These are phyloP conservation scores for Colletotrichum melonis DNA, from an alignment of 2,329 filamentous ascomycete genomes.

Conservation along the genomic window DNA sequence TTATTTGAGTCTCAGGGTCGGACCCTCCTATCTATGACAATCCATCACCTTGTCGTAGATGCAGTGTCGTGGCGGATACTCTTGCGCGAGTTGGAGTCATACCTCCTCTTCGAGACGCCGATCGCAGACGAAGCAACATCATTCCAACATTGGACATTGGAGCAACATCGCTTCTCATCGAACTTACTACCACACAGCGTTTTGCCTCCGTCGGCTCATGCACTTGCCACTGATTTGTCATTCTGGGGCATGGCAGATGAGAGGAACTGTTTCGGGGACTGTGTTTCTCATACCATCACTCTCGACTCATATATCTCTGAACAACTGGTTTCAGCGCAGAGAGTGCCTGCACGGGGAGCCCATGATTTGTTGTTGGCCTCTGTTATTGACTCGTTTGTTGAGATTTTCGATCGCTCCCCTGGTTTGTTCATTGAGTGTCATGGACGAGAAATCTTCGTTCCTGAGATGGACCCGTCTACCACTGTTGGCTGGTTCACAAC, in stretches of 20 bases:
- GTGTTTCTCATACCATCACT: constrained; percentile 41
- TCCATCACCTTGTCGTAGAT: constrained; percentile 54
- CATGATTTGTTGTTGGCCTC: constrained; percentile 52
- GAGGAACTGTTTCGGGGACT: constrained; percentile 37
- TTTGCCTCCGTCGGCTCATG: neutral
- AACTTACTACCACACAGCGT: neutral
- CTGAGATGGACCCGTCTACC: constrained; percentile 46
- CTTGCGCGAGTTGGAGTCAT: constrained; percentile 54
- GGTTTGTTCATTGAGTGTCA: constrained; percentile 54
- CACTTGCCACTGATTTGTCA: constrained; percentile 37
- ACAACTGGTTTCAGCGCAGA: constrained; percentile 37
- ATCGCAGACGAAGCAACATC: neutral
- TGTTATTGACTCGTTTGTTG: constrained; percentile 47
- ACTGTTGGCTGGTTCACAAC: constrained; percentile 61
- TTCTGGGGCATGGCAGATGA: constrained; percentile 41
- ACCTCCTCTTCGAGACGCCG: constrained; percentile 38
- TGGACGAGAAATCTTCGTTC: constrained; percentile 51
- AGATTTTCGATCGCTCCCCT: constrained; percentile 48
- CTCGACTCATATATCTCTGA: constrained; percentile 42
- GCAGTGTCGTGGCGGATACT: constrained; percentile 58
- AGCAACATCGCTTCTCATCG: constrained; percentile 1
- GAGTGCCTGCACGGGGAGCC: constrained; percentile 47
- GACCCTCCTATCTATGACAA: constrained; percentile 45
- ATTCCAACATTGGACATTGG: constrained; percentile 2
- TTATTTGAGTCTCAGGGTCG: constrained; percentile 4